phyloP scores from a whole-genome alignment of 208 protist genomes.

The Endotrypanum monterogeii region DNA sequence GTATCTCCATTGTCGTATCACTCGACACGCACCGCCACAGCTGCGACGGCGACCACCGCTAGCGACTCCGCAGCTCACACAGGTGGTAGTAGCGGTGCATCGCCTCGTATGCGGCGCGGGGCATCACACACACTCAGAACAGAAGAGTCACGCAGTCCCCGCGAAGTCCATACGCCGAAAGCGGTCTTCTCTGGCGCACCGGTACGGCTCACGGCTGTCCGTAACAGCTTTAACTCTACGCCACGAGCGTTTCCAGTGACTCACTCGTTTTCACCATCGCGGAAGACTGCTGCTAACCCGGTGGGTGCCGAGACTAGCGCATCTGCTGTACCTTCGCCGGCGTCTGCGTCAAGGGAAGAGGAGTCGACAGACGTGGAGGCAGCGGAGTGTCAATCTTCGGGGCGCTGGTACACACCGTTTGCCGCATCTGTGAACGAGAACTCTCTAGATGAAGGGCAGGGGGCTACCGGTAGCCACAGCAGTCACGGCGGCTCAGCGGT shows the following conservation, averaged over 20 bases:
- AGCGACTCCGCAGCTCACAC: background rate
- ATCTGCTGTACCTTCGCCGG: background rate
- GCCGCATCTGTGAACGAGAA: background rate
- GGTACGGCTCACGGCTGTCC: slow-evolving; percentile 7
- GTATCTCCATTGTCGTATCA: background rate
- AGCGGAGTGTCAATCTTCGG: background rate
- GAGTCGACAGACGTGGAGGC: background rate
- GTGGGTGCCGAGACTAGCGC: background rate
- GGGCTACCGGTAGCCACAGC: background rate
- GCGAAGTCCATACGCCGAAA: slow-evolving; percentile 12
- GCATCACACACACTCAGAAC: background rate
- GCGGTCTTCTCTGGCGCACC: slow-evolving; percentile 12
- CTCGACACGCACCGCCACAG: background rate
- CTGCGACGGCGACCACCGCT: background rate
- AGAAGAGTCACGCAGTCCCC: slow-evolving; percentile 10
- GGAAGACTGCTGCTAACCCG: background rate
- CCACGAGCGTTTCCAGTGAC: slow-evolving; percentile 6
- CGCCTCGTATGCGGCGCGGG: background rate
- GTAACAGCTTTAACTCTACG: slow-evolving; percentile 2
- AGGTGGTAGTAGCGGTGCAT: background rate
- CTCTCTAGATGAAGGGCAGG: background rate
- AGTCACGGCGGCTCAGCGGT: background rate
- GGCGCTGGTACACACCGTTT: background rate
- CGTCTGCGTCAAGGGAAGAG: slow-evolving; percentile 1
- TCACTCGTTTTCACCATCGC: background rate